phyloP scores from a whole-genome alignment of 176 grass and related monocot genomes.

The Aegilops umbellulata region DNA sequence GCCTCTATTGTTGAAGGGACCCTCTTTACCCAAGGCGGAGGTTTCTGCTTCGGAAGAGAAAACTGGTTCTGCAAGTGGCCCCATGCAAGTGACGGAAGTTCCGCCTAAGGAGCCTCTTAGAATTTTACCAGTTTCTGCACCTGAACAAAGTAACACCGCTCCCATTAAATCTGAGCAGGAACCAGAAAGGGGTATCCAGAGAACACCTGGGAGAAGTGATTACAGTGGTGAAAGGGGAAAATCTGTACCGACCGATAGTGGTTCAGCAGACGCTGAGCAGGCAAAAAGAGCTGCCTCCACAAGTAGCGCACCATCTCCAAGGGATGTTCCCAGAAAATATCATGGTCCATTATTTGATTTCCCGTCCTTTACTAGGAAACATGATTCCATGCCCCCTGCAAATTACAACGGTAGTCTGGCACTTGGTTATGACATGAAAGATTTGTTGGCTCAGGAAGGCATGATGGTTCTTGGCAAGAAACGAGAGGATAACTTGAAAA shows the following conservation, averaged over 20 bases:
- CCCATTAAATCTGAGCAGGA: conserved; percentile 91
- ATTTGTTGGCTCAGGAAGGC: conserved; percentile 89
- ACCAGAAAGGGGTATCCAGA: conserved; percentile 58
- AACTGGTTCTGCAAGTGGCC: conserved; percentile 32
- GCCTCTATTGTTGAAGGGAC: conserved; percentile 35
- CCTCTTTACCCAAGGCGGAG: conserved; percentile 67
- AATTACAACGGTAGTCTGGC: conserved; percentile 78
- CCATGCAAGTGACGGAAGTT: conserved; percentile 43
- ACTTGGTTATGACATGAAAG: conserved; percentile 89
- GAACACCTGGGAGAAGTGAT: conserved; percentile 56
- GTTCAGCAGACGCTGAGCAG: conserved; percentile 53
- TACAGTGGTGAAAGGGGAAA: conserved; percentile 72
- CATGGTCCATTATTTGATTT: conserved; percentile 97
- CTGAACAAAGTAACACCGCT: conserved; percentile 43
- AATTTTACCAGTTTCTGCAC: conserved; percentile 47
- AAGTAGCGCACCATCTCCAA: conserved; percentile 48
- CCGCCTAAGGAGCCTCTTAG: conserved; percentile 62
- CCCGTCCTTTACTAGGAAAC: conserved; percentile 90
- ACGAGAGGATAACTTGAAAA: conserved; percentile 80
- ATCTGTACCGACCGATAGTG: conserved; percentile 60
- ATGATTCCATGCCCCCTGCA: conserved; percentile 65
- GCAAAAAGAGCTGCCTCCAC: conserved; percentile 64
- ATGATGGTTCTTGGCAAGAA: conserved; percentile 74
- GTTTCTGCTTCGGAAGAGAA: conserved; percentile 59
- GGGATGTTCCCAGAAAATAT: conserved; percentile 80